Evolutionary conservation across 805 yeast genomes (phyloP), one percentile per base, ranked within the genome.

Genomic region (Barnettozyma californica): DNA sequence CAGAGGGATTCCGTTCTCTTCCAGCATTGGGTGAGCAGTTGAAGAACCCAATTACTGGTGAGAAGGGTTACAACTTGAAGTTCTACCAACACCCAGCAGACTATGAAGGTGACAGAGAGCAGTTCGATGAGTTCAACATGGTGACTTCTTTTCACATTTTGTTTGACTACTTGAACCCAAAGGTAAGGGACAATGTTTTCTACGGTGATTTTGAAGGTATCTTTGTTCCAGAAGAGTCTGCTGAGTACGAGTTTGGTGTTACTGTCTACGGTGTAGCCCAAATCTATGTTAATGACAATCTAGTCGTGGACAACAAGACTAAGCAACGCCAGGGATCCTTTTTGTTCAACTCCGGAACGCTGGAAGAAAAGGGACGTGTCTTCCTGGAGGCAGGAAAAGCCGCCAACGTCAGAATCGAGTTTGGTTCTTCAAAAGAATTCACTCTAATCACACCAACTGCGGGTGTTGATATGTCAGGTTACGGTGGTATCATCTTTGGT

Each of bases 241-340:
- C 76, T 9, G 68, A 61, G 14, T 80, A 75, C 56, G 73, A 71
- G 47, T 73, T 81, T 55, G 85, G 84, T 20, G 61, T 77, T 46
- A 63, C 76, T 13, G 74, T 73, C 33, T 57, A 68, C 44, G 87
- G 87, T 19, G 76, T 83, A 36, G 83, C 80, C 27, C 74, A 72
- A 58, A 51, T 82, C 20, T 82, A 69, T 54, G 60, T 81, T 44
- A 74, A 82, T 55, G 84, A 64, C 48, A 56, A 74, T 55, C 64
- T 79, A 48, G 66, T 82, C 29, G 75, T 79, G 44, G 84, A 81
- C 61, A 80, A 81, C 64, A 73, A 70, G 55, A 75, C 80, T 40
- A 61, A 69, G 25, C 86, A 82, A 65, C 86, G 84, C 11, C 62
- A 66, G 31, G 67, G n/a, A n/a, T n/a, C n/a, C 74, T 4, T 80